Evolutionary conservation across 2,329 filamentous ascomycete species (phyloP), one percentile per base, ranked within the genome.

Genomic region (Fusarium sp.): DNA sequence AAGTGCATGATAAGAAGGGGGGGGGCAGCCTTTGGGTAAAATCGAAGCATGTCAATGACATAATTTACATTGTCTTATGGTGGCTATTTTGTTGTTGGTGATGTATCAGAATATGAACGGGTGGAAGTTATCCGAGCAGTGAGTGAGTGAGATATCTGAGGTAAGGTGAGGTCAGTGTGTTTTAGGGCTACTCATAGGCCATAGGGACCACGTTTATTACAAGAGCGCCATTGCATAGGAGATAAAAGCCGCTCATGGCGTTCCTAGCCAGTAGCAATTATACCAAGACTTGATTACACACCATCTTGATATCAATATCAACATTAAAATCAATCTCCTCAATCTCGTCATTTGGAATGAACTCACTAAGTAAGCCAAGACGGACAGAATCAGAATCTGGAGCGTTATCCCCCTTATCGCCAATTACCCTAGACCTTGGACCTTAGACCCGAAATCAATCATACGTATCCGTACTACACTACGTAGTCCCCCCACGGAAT

Each of bases 341-440:
- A 22, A 22, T 22, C 22, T 37, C 35, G 17, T 54, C 55, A 32
- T 39, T 47, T 65, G 43, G 52, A 7, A 65, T 61, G 50, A 61
- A 48, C 15, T 33, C 35, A 24, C 30, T 41, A 35, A 26, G 43
- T 41, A 35, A 26, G 43, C n/a, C 20, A 30, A 20, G 22, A 11
- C 41, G 33, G 28, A 35, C 35, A 47, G 63, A 60, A 32, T 48
- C 58, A 58, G 56, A 26, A 35, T 15, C 24, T 26, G 57, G 56
- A 62, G 49, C 48, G 53, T 30, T 17, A 35, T 32, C 41, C 62
- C 52, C 61, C 45, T 43, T 35, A 47, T 59, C 58, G 50, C 11
- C 24, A 24, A 24, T 24, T 69, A 68, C 66, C 62, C 61, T 67
- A 55, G 45, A 66, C 63, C 43, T 32, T 44, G 62, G n/a, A 48